These are phyloP conservation scores for Hordeum pubiflorum DNA, from an alignment of 202 grass and related monocot species.

Conservation along the genomic window DNA sequence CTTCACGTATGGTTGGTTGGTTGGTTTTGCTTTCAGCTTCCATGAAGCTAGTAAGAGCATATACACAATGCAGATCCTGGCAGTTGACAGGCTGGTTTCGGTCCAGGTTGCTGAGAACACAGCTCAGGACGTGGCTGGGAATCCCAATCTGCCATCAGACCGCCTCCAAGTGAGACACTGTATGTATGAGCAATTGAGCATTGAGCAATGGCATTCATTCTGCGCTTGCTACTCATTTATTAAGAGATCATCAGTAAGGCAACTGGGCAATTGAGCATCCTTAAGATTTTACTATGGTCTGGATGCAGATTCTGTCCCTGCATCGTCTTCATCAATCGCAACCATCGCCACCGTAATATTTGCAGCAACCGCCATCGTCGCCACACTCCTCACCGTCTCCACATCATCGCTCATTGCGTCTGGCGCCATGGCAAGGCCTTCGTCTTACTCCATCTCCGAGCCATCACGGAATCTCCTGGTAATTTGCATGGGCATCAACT, in stretches of 20 bases:
- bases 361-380: slow-evolving; percentile 28
- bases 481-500: neutral
- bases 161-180: slow-evolving; percentile 80
- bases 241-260: neutral
- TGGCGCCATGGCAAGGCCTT: slow-evolving; percentile 61
- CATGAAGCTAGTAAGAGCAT: slow-evolving; percentile 80
- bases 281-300: neutral
- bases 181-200: slow-evolving; percentile 4
- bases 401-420: slow-evolving; percentile 69
- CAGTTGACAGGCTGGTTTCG: slow-evolving; percentile 47
- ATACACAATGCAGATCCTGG: slow-evolving; percentile 53
- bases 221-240: neutral
- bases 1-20: neutral
- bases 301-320: slow-evolving; percentile 73
- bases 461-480: slow-evolving; percentile 85
- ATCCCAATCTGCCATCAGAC: slow-evolving; percentile 66
- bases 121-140: slow-evolving; percentile 74
- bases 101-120: slow-evolving; percentile 67
- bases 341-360: slow-evolving; percentile 39
- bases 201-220: neutral
- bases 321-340: slow-evolving; percentile 52
- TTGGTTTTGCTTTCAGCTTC: slow-evolving; percentile 49
- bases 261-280: neutral
- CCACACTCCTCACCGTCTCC: slow-evolving; percentile 61
- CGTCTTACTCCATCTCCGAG: slow-evolving; percentile 56